Evolutionary conservation across 805 yeast genomes (phyloP), one percentile per base, ranked within the genome.

Genomic region (Myxozyma udenii): DNA sequence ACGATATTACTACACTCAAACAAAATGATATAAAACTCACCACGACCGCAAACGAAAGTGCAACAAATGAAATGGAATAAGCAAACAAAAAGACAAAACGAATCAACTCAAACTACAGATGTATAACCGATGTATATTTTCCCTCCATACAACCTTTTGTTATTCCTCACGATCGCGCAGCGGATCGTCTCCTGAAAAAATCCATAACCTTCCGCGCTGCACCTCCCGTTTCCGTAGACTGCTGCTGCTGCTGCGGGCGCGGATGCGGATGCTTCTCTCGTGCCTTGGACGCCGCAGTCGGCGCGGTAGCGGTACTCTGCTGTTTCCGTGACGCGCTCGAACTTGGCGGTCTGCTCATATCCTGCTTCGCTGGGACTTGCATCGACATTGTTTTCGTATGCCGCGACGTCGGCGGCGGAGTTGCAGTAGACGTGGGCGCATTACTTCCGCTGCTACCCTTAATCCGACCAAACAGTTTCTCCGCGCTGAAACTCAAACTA

Each of bases 141-240:
- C n/a, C n/a, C n/a, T n/a, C n/a, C n/a, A n/a, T n/a, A n/a, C n/a
- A n/a, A n/a, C n/a, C n/a, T n/a, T n/a, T n/a, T n/a, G n/a, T n/a
- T n/a, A n/a, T n/a, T n/a, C n/a, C n/a, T n/a, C n/a, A n/a, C n/a
- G n/a, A n/a, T n/a, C n/a, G n/a, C n/a, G n/a, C n/a, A n/a, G n/a
- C n/a, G 33, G 33, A 28, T 18, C 57, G 42, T 12, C 59, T 44
- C 28, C 59, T 32, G 53, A 55, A 55, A 46, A 55, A 55, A 36
- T 51, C 53, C 59, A 55, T 55, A 6, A 55, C 59, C 22, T 46
- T 55, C 21, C 46, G 30, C 12, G 59, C 59, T 2, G 59, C 53
- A 1, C 57, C 57, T 4, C 12, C 30, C 41, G 24, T n/a, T 39
- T 36, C 6, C 40, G 12, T 16, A 25, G 24, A n/a, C n/a, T 14